Evolutionary conservation across 257 asterid species (phyloP), one percentile per base, ranked within the genome.

Genomic region (Nicotiana obtusifolia): DNA sequence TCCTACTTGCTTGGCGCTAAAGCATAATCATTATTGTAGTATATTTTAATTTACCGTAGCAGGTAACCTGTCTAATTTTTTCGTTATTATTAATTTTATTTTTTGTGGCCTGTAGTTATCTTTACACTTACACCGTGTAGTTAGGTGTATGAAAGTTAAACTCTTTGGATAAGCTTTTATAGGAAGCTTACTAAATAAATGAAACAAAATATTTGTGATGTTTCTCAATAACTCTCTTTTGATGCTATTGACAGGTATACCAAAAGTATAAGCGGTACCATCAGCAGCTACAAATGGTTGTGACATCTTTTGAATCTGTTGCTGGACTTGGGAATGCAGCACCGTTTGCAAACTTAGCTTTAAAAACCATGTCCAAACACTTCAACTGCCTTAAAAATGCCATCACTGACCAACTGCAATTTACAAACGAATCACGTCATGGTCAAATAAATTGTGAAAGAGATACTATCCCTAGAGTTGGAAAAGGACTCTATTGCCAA

Each of bases 301-400:
- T 91, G 17, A 89, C 97, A 2, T 93, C 98, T 5, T 96, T 96
- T 33, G 99, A 96, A 83, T 88, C 98, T 0, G 97, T 94, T 5
- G 91, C 99, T 2, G 99, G 99, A 81, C 89, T 96, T 4, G 86
- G 95, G 86, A 87, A 86, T 61, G 98, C 99, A 4, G 97, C 97
- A 28, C 98, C 97, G 6, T 96, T 94, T 62, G 97, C 99, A 3
- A 86, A 84, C 82, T 64, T 93, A 83, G 97, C 98, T 16, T 82
- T 96, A 71, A 94, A 91, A 80, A 88, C 97, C 30, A 89, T 93
- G 93, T 88, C 96, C 0, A 94, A 90, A 59, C 97, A 94, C 61
- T 96, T 96, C 89, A 88, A 86, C 82, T 82, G 86, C 80, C 86
- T 94, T 59, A 96, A 91, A 86, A 86, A 89, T 30, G 94, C 93